Evolutionary conservation across 75 land plant species (phyloP), one percentile per base, ranked within the genome.

Genomic region (Cryptomeria japonica): DNA sequence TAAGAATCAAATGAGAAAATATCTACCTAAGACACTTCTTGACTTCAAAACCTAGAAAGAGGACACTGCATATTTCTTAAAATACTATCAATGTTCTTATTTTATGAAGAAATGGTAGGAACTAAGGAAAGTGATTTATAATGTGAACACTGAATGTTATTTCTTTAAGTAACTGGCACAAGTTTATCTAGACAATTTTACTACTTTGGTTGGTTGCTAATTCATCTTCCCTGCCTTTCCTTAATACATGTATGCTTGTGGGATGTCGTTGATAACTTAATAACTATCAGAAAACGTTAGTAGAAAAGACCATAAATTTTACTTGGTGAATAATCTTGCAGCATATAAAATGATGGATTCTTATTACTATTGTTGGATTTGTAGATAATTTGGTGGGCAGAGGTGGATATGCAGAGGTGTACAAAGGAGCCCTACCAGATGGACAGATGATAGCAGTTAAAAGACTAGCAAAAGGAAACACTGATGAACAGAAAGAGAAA

Each of bases 361-460:
- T 46, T n/a, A 82, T n/a, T 82, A 18, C 84, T 46, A 12, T 82
- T 19, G 14, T 82, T 82, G 47, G 1, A n/a, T 82, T n/a, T 82
- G 86, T 93, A 97, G 99, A 95, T 77, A 96, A 97, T 85, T 39
- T 97, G 88, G 98, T 96, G 31, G 99, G 99, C 2, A 94, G 88
- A 88, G 99, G 99, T 80, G 99, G 99, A 61, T 96, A 93, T 87
- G 95, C 98, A 58, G 96, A 96, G 91, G 99, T 97, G 13, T 97
- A 94, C 88, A 95, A 87, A 87, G 99, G 99, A 86, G 79, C 83
- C 3, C 86, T 94, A 16, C 85, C 90, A 28, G 84, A 91, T 80
- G 99, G 99, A 0, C 94, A 92, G 49, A 86, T 89, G 84, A 92
- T 97, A 75, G 99, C 99, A 31, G 99, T 97, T 85, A 97, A 97